Evolutionary conservation across 495 filamentous ascomycete genomes (phyloP), one percentile per base, ranked within the genome.

Genomic region (Barbatosphaeria neglecta): DNA sequence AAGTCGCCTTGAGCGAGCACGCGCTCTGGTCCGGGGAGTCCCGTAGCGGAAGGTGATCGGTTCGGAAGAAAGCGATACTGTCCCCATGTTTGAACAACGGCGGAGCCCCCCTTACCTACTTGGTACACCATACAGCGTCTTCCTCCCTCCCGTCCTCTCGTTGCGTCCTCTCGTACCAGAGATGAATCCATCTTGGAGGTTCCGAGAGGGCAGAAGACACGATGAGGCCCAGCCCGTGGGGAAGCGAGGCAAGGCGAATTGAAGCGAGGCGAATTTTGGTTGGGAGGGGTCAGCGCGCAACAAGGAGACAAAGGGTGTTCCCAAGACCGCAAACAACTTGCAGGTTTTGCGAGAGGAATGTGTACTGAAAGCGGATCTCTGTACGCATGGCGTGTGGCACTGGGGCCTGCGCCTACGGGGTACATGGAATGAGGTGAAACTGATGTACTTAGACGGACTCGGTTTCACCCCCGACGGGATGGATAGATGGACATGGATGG

Each of bases 1-100:
- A 63, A 63, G 58, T 54, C 56, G 19, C 56, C 58, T 35, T 62
- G 54, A 60, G 20, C 17, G 38, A 37, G 37, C 37, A 23, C 15
- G 8, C 37, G n/a, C 17, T 9, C 22, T 5, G 41, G 44, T 42
- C 41, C 20, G 24, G 43, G 41, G 19, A 44, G 20, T 40, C 22
- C 18, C 11, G 19, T 39, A 7, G 37, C 16, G 37, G 16, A 18
- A n/a, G n/a, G n/a, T n/a, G n/a, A n/a, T n/a, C n/a, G n/a, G n/a
- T n/a, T 13, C 27, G 31, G 13, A 6, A 35, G 16, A 35, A 4
- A 35, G 31, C 9, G 13, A 35, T 11, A 35, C 3, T 35, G 31
- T 16, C 4, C 4, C 31, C 31, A 35, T 35, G 31, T 5, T 35
- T n/a, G n/a, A n/a, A n/a, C n/a, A n/a, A n/a, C n/a, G n/a, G n/a